Conservation (phyloP, 1,139 yeast species). For the Blastobotrys proliferans region DNA sequence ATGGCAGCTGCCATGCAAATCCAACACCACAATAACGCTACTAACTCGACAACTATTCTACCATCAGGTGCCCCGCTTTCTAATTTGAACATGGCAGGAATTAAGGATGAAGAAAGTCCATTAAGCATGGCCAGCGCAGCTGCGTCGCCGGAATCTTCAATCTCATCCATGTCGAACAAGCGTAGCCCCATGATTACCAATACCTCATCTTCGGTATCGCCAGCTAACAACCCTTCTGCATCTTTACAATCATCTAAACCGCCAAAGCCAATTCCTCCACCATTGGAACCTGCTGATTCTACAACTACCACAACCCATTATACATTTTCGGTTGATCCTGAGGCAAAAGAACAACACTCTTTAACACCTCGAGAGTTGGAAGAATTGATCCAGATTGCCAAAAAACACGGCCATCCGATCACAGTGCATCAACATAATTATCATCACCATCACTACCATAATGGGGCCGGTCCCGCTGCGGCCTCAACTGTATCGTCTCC, state of each 20-base stretch:
- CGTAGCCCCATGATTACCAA: conserved; percentile 3
- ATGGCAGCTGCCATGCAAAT: neutral
- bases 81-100: neutral
- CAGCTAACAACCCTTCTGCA: neutral
- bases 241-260: neutral
- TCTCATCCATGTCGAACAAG: conserved; percentile 4
- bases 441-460: conserved; percentile 37
- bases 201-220: neutral
- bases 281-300: conserved; percentile 11
- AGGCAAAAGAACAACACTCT: conserved; percentile 8
- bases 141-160: conserved; percentile 5
- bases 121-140: conserved; percentile 7
- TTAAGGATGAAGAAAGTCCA: conserved; percentile 7
- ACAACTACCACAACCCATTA: conserved; percentile 19
- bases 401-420: conserved; percentile 53
- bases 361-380: conserved; percentile 25
- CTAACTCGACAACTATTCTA: neutral
- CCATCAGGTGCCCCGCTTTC: neutral
- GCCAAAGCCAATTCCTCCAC: conserved; percentile 5
- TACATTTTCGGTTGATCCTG: conserved; percentile 15
- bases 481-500: neutral
- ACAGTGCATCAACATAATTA: conserved; percentile 85
- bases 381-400: conserved; percentile 50
- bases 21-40: neutral
- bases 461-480: neutral